Base-by-base conservation (phyloP, 2,329 filamentous ascomycete species). In the Elsinoe australis region DNA sequence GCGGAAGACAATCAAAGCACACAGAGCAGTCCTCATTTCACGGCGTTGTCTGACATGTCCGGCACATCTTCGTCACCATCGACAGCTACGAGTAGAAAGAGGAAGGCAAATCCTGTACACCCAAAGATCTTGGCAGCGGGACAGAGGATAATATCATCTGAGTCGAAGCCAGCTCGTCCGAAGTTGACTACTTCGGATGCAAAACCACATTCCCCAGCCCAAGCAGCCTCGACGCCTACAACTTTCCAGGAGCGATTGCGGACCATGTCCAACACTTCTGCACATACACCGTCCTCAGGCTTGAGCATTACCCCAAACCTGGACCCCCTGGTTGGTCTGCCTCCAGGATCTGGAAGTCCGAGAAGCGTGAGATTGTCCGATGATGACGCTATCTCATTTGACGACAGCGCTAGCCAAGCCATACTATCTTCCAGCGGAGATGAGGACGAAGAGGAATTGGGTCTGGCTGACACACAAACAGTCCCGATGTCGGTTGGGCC, bases 311-410 rank as follows among this genome's bases (percentile, higher is more conserved):
- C 71, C 38, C 69, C 72, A 4, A 66, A 69, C 41, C 71, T 71
- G 28, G 64, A 67, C 2, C 72, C 71, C 2, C 74, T 69, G 8
- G 62, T 77, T 29, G 71, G 76, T 2, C 75, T 74, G 58, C 80
- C 78, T 45, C 79, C 79, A 1, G 78, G 75, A 52, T 80, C 78
- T 3, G 67, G 67, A 3, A 79, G 77, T 5, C 69, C 76, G n/a
- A 73, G 73, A 36, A 82, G 77, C 0, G 65, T 79, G 49, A 70
- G 72, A 50, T 68, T 76, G 14, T 73, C 76, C n/a, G 78, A 82
- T 58, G 70, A 78, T 57, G 73, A 76, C 46, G 70, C 69, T 12
- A 64, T 62, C 35, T 65, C 72, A 7, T 65, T 69, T 5, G 76
- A 80, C 54, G 79, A 79, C 31, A 66, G 66, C 39, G 69, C 66